A percentile compares a stretch with the other conserved stretches of the same genome.
Evolutionary conservation across 2,329 filamentous ascomycete species (phyloP).

Genomic region (Beauveria varroae): DNA sequence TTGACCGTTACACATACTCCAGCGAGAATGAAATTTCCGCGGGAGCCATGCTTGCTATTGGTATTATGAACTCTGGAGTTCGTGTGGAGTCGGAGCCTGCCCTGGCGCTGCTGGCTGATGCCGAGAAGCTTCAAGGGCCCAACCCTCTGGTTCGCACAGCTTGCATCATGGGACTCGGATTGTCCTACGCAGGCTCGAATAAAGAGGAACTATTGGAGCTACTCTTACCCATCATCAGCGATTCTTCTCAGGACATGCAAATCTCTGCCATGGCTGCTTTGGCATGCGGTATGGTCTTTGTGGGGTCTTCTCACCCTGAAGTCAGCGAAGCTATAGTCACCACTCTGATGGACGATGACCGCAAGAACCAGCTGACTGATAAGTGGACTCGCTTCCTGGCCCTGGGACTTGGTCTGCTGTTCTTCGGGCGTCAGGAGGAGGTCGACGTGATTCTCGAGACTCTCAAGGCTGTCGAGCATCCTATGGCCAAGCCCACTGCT

Average conservation of each 20-base stretch:
- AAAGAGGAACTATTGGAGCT: conserved; percentile 81
- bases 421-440: conserved; percentile 95
- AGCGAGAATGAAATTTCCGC: conserved; percentile 76
- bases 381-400: conserved; percentile 98
- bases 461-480: conserved; percentile 92
- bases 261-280: conserved; percentile 93
- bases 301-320: conserved; percentile 85
- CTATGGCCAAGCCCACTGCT: conserved; percentile 92
- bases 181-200: conserved; percentile 91
- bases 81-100: conserved; percentile 84
- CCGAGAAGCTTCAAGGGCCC: conserved; percentile 71
- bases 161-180: conserved; percentile 90
- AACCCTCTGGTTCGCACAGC: conserved; percentile 71
- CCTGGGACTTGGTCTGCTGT: conserved; percentile 84
- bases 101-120: conserved; percentile 74
- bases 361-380: conserved; percentile 83
- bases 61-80: conserved; percentile 92
- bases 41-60: conserved; percentile 85
- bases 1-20: conserved; percentile 88
- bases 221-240: conserved; percentile 78
- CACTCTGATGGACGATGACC: conserved; percentile 88
- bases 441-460: conserved; percentile 98
- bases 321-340: conserved; percentile 88
- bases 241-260: conserved; percentile 84
- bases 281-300: conserved; percentile 81